Evolutionary conservation across 768 basidiomycete species (phyloP).

Genomic region (Boletus fagicola): DNA sequence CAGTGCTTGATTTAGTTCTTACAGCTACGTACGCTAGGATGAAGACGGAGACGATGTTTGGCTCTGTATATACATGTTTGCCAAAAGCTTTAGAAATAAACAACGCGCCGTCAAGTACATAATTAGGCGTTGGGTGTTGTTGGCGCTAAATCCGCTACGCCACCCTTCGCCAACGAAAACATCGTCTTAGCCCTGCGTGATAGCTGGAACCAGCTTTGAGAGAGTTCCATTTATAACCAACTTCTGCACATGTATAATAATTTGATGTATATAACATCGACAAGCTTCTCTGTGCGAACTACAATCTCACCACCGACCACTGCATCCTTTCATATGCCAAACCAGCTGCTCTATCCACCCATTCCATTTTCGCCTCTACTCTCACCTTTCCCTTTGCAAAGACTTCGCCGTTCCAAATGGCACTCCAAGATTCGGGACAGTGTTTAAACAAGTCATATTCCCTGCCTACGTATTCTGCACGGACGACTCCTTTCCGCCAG

Average conservation of each 20-base stretch:
- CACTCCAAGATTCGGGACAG: slow-evolving; percentile 33
- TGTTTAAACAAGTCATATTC: slow-evolving; percentile 28
- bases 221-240: neutral
- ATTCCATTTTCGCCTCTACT: neutral
- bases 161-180: too few relatives aligned
- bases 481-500: neutral
- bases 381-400: slow-evolving; percentile 4
- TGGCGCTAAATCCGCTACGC: too few relatives aligned
- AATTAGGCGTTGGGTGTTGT: too few relatives aligned
- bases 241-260: too few relatives aligned
- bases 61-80: slow-evolving; percentile 22
- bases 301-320: slow-evolving; percentile 28
- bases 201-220: neutral
- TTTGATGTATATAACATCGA: neutral
- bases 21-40: neutral
- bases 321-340: slow-evolving; percentile 5
- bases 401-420: slow-evolving; percentile 36
- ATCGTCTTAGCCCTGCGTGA: neutral
- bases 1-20: neutral
- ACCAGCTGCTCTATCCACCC: neutral
- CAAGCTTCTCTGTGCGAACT: neutral
- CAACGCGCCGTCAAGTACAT: too few relatives aligned
- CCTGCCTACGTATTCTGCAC: neutral
- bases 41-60: slow-evolving; percentile 23
- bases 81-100: slow-evolving; percentile 27